Percentiles rank a stretch among this genome's conserved stretches.
These are phyloP conservation scores for Scedosporium apiospermum DNA, from an alignment of 2,329 filamentous ascomycete genomes.

Conservation along the genomic window DNA sequence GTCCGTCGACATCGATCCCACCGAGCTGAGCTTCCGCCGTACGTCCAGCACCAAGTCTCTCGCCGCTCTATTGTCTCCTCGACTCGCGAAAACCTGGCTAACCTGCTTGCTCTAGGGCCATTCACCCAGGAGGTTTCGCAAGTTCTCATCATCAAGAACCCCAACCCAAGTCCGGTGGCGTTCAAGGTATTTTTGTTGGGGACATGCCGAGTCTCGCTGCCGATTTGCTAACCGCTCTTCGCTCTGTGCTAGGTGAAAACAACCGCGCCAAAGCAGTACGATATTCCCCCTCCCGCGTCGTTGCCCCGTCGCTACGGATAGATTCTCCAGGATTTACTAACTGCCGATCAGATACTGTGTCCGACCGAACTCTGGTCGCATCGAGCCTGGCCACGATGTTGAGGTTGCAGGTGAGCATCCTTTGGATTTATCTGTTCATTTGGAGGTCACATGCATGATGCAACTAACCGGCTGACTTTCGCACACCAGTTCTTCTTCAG, in stretches of 20 bases:
- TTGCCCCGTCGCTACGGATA: not conserved
- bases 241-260: constrained; percentile 75
- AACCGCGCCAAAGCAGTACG: constrained; percentile 96
- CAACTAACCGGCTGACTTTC: constrained; percentile 11
- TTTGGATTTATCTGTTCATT: not conserved
- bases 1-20: constrained; percentile 89
- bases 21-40: constrained; percentile 92
- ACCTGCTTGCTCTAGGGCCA: constrained; percentile 38
- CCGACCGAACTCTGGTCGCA: constrained; percentile 90
- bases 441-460: constrained; percentile 10
- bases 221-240: constrained; percentile 16
- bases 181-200: constrained; percentile 49
- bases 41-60: constrained; percentile 27
- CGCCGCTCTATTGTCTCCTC: constrained; percentile 5
- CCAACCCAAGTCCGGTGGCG: constrained; percentile 51
- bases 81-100: not conserved
- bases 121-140: constrained; percentile 59
- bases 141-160: constrained; percentile 55
- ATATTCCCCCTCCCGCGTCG: constrained; percentile 12
- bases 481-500: constrained; percentile 70
- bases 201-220: not conserved
- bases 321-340: constrained; percentile 4
- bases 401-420: constrained; percentile 72
- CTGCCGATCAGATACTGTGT: constrained; percentile 73
- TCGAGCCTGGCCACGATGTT: constrained; percentile 81